Conservation (phyloP, 2,329 filamentous ascomycete species). For the Colletotrichum australisinense region DNA sequence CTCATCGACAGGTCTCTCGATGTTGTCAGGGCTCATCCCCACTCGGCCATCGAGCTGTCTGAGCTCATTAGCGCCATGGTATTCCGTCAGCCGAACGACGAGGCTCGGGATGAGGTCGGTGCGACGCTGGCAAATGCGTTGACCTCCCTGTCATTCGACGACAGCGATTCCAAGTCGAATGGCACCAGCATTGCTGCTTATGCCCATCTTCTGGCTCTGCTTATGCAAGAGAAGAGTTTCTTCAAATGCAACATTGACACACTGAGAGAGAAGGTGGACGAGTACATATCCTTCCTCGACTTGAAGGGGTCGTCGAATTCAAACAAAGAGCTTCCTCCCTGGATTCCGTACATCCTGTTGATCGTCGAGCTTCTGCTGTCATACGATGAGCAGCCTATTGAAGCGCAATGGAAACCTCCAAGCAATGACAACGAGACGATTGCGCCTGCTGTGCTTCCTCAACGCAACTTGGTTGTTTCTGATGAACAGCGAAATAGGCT, state of each 20-base stretch:
- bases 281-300: conserved; percentile 83
- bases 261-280: conserved; percentile 80
- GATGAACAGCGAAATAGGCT: conserved; percentile 76
- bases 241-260: conserved; percentile 81
- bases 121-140: conserved; percentile 86
- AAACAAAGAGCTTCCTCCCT: conserved; percentile 83
- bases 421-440: conserved; percentile 60
- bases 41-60: conserved; percentile 89
- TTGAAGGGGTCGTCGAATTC: conserved; percentile 52
- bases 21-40: conserved; percentile 87
- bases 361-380: conserved; percentile 92
- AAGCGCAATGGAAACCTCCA: conserved; percentile 76
- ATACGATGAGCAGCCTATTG: conserved; percentile 84
- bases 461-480: conserved; percentile 63
- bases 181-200: conserved; percentile 81
- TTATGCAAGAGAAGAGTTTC: conserved; percentile 85
- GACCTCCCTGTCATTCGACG: conserved; percentile 73
- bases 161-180: conserved; percentile 73
- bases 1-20: conserved; percentile 92
- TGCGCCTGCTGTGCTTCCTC: conserved; percentile 63
- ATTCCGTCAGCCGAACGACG: conserved; percentile 66
- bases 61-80: conserved; percentile 85
- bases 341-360: conserved; percentile 90
- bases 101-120: conserved; percentile 77
- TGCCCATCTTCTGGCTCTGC: conserved; percentile 88